Percentiles rank a stretch among this genome's conserved stretches.
These are phyloP conservation scores for Cryptococcus sp. DNA, from an alignment of 1,284 basidiomycete species.

Conservation along the genomic window DNA sequence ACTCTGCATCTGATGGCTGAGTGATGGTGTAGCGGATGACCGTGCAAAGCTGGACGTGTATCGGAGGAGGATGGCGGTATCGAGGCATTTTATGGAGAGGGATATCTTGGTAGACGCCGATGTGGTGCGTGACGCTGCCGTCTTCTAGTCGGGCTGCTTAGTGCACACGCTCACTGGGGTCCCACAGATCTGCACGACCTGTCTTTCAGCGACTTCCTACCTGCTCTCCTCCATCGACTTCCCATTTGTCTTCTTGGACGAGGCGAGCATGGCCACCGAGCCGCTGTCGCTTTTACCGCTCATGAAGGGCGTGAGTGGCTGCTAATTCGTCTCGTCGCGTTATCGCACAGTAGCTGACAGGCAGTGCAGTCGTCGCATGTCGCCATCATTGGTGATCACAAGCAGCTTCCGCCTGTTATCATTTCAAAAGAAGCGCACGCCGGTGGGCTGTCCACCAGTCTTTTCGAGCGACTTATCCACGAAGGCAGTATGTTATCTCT, in stretches of 20 bases:
- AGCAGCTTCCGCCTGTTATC: conserved; percentile 90
- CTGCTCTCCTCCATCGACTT: conserved; percentile 65
- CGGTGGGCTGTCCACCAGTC: conserved; percentile 69
- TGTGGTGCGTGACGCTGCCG: conserved; percentile 60
- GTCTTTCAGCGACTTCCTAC: conserved; percentile 64
- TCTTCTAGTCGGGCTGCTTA: too few species aligned
- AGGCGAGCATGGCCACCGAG: conserved; percentile 94
- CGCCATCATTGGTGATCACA: conserved; percentile 90
- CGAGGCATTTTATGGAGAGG: conserved; percentile 27
- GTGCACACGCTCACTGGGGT: neutral
- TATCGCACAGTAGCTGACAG: neutral
- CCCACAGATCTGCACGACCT: conserved; percentile 74
- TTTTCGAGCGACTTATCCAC: conserved; percentile 83
- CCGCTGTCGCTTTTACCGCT: conserved; percentile 79
- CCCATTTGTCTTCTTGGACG: conserved; percentile 89
- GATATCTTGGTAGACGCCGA: conserved; percentile 66
- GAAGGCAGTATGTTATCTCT: conserved; percentile 62
- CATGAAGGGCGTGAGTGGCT: conserved; percentile 73
- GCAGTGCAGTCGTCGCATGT: conserved; percentile 65
- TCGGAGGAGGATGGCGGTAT: conserved; percentile 19
- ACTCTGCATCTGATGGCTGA: neutral
- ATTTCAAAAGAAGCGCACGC: conserved; percentile 65
- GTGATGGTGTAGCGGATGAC: conserved; percentile 5
- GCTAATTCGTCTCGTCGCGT: neutral
- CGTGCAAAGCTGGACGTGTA: neutral